phyloP scores from a whole-genome alignment of 176 grass and related monocot genomes.

The maize (Zea mays) region Zm-B73-REFERENCE-NAM-5.0 NC_050099.1:245484001-245484500 shows the following conservation, averaged over 20 bases:
- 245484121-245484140: slow-evolving; percentile 79
- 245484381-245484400: slow-evolving; percentile 48
- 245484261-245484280: slow-evolving; percentile 45
- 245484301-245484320: slow-evolving; percentile 57
- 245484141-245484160: slow-evolving; percentile 71
- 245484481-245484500: slow-evolving; percentile 52
- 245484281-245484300: slow-evolving; percentile 46
- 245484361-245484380: slow-evolving; percentile 48
- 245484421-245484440: slow-evolving; percentile 37
- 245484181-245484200: slow-evolving; percentile 70
- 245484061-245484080: slow-evolving; percentile 29
- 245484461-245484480: slow-evolving; percentile 36
- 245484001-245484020: slow-evolving; percentile 78
- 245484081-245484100: slow-evolving; percentile 22
- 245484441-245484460: slow-evolving; percentile 47
- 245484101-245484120: slow-evolving; percentile 49
- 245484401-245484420: slow-evolving; percentile 57
- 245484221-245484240: slow-evolving; percentile 52
- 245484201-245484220: slow-evolving; percentile 50
- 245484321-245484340: slow-evolving; percentile 39
- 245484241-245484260: slow-evolving; percentile 48
- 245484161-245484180: slow-evolving; percentile 61
- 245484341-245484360: slow-evolving; percentile 47
- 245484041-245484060: slow-evolving; percentile 30
- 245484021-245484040: slow-evolving; percentile 25